phyloP scores from a whole-genome alignment of 768 basidiomycete species.

The Lyophyllum atratum region DNA sequence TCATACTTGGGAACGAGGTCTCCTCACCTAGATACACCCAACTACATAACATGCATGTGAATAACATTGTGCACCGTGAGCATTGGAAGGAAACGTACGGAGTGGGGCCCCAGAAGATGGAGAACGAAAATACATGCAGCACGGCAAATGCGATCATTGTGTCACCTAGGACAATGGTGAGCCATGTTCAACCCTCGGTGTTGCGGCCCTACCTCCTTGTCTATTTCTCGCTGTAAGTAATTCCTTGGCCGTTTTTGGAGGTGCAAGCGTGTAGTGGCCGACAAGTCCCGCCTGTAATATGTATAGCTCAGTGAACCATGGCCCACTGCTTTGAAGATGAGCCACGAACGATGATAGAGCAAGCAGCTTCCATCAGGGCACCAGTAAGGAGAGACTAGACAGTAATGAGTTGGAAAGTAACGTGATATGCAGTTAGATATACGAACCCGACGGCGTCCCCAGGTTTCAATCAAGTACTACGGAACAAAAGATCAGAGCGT shows the following conservation, averaged over 20 bases:
- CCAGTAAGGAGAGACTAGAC: conserved; percentile 65
- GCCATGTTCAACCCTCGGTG: background rate
- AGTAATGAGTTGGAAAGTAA: background rate
- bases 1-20: too few relatives aligned
- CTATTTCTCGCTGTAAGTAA: conserved; percentile 58
- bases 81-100: conserved; percentile 37
- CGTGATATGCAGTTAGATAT: background rate
- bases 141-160: conserved; percentile 75
- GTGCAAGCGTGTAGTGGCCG: conserved; percentile 67
- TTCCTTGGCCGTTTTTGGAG: conserved; percentile 45
- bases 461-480: conserved; percentile 64
- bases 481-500: background rate
- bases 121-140: conserved; percentile 72
- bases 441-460: conserved; percentile 69
- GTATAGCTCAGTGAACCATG: background rate
- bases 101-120: conserved; percentile 77
- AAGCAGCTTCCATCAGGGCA: conserved; percentile 57
- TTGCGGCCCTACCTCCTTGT: conserved; percentile 40
- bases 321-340: background rate
- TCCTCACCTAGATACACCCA: conserved; percentile 65
- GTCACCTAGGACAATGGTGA: conserved; percentile 42
- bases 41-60: conserved; percentile 20
- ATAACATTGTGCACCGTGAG: background rate
- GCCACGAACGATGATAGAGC: conserved; percentile 56
- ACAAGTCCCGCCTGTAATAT: conserved; percentile 61